Conservation (phyloP, 2,329 filamentous ascomycete species). For the Microsporum ferrugineum region DNA sequence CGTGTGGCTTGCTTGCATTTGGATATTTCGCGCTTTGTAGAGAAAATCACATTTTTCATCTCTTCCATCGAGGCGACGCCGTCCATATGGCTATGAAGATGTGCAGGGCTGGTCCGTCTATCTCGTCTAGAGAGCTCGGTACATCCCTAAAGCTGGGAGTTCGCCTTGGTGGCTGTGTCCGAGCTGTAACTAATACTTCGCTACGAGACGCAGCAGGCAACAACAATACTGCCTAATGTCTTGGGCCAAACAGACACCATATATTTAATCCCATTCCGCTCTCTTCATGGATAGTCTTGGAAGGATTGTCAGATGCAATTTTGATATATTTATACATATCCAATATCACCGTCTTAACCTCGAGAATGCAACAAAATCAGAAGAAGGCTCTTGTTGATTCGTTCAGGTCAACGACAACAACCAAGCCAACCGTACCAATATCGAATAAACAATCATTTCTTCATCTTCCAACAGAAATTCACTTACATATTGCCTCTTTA, state of each 20-base stretch:
- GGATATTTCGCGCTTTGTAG: not conserved
- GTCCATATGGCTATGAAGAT: not conserved
- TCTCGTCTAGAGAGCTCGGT: too few species aligned
- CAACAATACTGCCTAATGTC: not conserved
- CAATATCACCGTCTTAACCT: not conserved
- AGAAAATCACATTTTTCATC: not conserved
- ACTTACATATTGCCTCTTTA: conserved; percentile 48
- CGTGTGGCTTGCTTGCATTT: too few species aligned
- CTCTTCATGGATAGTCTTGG: too few species aligned
- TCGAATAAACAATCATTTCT: conserved; percentile 26
- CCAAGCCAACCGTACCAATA: not conserved
- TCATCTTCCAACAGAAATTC: conserved; percentile 54
- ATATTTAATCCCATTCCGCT: not conserved
- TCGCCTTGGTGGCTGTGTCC: conserved; percentile 3
- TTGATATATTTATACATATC: not conserved
- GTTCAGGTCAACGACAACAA: not conserved
- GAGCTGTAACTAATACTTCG: not conserved
- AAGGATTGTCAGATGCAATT: not conserved
- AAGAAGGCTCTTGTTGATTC: not conserved
- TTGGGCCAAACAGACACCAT: not conserved
- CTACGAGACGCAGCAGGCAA: conserved; percentile 2
- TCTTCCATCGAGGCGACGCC: not conserved
- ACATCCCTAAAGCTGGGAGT: not conserved
- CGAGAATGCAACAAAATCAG: not conserved
- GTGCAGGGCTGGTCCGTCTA: not conserved